Evolutionary conservation across 768 basidiomycete species (phyloP).

Genomic region (Suillus plorans): DNA sequence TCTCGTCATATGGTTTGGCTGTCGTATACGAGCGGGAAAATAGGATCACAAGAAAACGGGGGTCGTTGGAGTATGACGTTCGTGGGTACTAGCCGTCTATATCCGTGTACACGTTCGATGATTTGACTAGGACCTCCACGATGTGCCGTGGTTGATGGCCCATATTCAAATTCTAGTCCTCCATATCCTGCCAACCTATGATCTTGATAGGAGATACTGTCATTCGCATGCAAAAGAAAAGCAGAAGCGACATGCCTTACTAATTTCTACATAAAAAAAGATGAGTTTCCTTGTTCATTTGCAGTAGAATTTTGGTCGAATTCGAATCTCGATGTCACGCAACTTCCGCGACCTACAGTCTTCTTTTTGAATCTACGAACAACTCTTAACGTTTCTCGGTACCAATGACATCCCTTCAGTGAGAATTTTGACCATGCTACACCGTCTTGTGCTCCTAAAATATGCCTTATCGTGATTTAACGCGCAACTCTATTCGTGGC

Average conservation of each 20-base stretch:
- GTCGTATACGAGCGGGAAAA: no score
- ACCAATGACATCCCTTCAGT: neutral
- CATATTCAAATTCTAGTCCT: neutral
- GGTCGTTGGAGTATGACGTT: neutral
- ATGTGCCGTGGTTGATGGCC: neutral
- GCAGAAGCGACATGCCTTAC: neutral
- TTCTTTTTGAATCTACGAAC: neutral
- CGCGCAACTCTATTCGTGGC: neutral
- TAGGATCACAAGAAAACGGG: no score
- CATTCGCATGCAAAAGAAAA: neutral
- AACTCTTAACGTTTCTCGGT: neutral
- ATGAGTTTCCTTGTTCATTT: neutral
- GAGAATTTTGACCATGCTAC: neutral
- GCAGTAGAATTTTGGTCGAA: neutral
- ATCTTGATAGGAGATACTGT: neutral
- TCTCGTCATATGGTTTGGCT: no score
- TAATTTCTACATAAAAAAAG: neutral
- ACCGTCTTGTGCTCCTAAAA: slow-evolving; percentile 1
- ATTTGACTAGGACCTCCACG: neutral
- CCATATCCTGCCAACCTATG: neutral
- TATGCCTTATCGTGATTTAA: neutral
- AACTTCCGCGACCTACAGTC: neutral
- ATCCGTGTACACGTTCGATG: neutral
- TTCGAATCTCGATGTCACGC: neutral
- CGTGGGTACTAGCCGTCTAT: neutral